Evolutionary conservation across 208 protist genomes (phyloP), one percentile per base, ranked within the genome.

Genomic region (Crithidia acanthocephali): DNA sequence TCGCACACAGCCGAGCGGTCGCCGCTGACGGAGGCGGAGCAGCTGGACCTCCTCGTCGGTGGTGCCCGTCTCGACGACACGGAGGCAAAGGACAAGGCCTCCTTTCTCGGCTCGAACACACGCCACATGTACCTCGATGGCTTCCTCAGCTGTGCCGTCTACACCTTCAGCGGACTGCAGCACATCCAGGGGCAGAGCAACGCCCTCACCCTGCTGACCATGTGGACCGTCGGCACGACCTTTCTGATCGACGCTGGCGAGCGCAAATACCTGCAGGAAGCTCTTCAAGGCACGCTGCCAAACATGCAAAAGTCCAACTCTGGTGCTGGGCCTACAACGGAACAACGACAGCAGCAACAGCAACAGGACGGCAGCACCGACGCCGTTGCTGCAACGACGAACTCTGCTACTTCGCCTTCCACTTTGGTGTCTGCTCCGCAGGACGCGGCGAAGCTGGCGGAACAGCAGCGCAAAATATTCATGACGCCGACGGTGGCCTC

Each of bases 161-260:
- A 95, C 78, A 87, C 80, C 23, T 88, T 91, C 72, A 81, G 85
- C 52, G 83, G 81, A 0, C 64, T 90, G 56, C 76, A 90, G 63
- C 86, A 92, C 63, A 61, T 92, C 10, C 74, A 84, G n/a, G 90
- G 90, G 1, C 90, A 95, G 59, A 84, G 87, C 69, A 95, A 76
- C 44, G 80, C 81, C 0, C 81, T 92, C 37, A 86, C 81, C 52
- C 69, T 87, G 60, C 82, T 95, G 27, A 84, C 81, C 58, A 85
- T 92, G 83, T 95, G 90, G 87, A 79, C 83, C 0, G 85, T 85
- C 1, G 90, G 90, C 0, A 95, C 86, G 0, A 85, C 84, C 0
- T 92, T 91, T 59, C 60, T 92, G 15, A 71, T 95, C 23, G 90
- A 88, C 53, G 74, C 81, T 25, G 84, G 79, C 6, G 63, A 84